A percentile compares a stretch with the other conserved stretches of the same genome.
Evolutionary conservation across 1,284 basidiomycete genomes (phyloP).

Genomic region (Fomitopsis schrenkii): DNA sequence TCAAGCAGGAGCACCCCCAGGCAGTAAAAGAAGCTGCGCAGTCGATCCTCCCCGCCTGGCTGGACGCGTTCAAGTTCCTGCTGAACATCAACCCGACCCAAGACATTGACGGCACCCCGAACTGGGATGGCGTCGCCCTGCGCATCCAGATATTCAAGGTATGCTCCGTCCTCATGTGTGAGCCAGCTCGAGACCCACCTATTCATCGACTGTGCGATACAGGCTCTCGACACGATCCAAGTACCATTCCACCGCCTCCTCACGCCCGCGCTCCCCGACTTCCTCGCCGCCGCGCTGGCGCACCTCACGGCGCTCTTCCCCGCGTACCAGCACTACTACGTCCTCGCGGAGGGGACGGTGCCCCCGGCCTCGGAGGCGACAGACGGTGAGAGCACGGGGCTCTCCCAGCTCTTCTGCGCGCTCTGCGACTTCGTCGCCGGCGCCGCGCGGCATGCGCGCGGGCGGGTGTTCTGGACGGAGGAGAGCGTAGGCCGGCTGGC

Average conservation of each 20-base stretch:
- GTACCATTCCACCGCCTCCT: constrained; percentile 73
- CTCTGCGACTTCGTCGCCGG: constrained; percentile 79
- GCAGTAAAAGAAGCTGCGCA: constrained; percentile 81
- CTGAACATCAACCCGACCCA: constrained; percentile 60
- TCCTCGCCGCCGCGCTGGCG: constrained; percentile 57
- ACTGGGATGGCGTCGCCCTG: constrained; percentile 78
- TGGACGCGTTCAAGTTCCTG: constrained; percentile 79
- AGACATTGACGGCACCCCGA: constrained; percentile 52
- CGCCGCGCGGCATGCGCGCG: constrained; percentile 56
- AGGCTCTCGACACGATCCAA: constrained; percentile 75
- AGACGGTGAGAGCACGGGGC: constrained; percentile 65
- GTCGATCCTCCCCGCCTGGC: constrained; percentile 84
- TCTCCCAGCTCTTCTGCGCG: constrained; percentile 73
- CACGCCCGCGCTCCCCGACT: constrained; percentile 53
- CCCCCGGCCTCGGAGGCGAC: constrained; percentile 51
- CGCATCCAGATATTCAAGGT: constrained; percentile 81
- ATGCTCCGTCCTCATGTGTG: constrained; percentile 10
- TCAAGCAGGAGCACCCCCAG: constrained; percentile 87
- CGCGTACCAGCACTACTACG: constrained; percentile 66
- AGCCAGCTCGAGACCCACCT: too few relatives aligned
- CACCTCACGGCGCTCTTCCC: constrained; percentile 69
- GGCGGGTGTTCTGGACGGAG: constrained; percentile 56
- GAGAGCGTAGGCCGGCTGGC: constrained; percentile 56
- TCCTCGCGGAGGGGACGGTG: constrained; percentile 51
- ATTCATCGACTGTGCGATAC: too few relatives aligned